Conservation (phyloP, 1,284 basidiomycete species). For the Somion occarium region DNA sequence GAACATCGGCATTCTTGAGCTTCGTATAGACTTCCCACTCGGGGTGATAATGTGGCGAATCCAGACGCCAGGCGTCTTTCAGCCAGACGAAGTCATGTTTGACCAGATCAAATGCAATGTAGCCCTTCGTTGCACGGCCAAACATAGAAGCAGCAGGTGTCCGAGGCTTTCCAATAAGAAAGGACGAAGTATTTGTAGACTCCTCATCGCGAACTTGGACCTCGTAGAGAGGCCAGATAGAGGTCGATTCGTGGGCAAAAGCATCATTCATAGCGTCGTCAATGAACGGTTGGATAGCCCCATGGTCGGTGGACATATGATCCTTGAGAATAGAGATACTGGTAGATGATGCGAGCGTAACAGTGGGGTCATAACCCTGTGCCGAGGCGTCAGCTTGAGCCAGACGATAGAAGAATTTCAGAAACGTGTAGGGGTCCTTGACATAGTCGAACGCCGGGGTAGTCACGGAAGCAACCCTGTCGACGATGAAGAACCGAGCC, state of each 20-base stretch:
- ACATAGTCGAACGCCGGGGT: background rate
- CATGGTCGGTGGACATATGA: background rate
- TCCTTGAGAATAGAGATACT: background rate
- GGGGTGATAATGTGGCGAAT: constrained; percentile 1
- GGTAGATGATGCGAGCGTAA: background rate
- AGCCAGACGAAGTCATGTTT: background rate
- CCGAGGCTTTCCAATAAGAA: background rate
- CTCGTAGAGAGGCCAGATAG: background rate
- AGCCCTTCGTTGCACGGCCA: constrained; percentile 9
- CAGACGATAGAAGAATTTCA: constrained; percentile 1
- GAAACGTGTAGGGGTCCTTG: background rate
- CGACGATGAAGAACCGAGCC: background rate
- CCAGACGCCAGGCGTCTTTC: background rate
- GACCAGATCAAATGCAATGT: constrained; percentile 11
- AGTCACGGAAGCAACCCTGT: background rate
- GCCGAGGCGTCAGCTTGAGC: background rate
- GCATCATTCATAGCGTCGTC: background rate
- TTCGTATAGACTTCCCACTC: background rate
- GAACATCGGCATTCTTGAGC: background rate
- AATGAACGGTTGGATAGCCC: background rate
- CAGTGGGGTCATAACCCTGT: constrained; percentile 1
- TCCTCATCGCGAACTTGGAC: background rate
- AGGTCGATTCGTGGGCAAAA: background rate
- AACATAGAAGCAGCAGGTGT: background rate
- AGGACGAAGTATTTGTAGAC: background rate